These are phyloP conservation scores for Ustilago curta DNA, from an alignment of 1,284 basidiomycete species.

Conservation along the genomic window DNA sequence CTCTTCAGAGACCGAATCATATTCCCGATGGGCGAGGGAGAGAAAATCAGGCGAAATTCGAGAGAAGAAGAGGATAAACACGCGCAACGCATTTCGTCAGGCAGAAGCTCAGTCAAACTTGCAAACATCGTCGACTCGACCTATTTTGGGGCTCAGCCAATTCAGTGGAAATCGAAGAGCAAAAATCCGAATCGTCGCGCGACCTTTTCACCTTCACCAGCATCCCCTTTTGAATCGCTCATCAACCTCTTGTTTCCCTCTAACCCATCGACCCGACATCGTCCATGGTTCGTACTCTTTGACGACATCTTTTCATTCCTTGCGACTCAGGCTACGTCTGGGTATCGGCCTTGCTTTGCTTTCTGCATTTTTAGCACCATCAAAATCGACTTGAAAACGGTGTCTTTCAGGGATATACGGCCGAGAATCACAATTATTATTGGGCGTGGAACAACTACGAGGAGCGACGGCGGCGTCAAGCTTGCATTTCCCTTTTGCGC, in stretches of 20 bases:
- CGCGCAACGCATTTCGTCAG: not conserved
- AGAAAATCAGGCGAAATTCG: not conserved
- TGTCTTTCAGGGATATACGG: slow-evolving; percentile 5
- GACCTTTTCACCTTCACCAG: slow-evolving; percentile 39
- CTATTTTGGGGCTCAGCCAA: not conserved
- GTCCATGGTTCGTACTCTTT: not conserved
- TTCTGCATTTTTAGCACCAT: not conserved
- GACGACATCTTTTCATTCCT: slow-evolving; percentile 2
- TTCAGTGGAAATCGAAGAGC: not conserved
- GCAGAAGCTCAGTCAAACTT: not conserved
- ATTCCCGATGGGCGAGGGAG: slow-evolving; percentile 9
- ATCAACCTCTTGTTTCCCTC: slow-evolving; percentile 1
- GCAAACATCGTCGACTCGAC: no score
- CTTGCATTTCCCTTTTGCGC: not conserved
- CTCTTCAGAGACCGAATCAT: slow-evolving; percentile 8
- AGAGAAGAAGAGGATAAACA: not conserved
- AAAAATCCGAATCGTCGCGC: slow-evolving; percentile 27
- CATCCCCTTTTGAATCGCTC: slow-evolving; percentile 12
- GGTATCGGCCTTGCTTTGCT: slow-evolving; percentile 3
- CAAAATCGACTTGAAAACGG: slow-evolving; percentile 16
- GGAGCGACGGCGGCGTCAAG: slow-evolving; percentile 10
- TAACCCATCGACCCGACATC: slow-evolving; percentile 4
- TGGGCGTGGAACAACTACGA: not conserved
- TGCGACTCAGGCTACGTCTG: slow-evolving; percentile 6
- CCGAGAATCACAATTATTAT: slow-evolving; percentile 18